phyloP scores from a whole-genome alignment of 2,329 filamentous ascomycete species.

The Fusarium incarnatum region DNA sequence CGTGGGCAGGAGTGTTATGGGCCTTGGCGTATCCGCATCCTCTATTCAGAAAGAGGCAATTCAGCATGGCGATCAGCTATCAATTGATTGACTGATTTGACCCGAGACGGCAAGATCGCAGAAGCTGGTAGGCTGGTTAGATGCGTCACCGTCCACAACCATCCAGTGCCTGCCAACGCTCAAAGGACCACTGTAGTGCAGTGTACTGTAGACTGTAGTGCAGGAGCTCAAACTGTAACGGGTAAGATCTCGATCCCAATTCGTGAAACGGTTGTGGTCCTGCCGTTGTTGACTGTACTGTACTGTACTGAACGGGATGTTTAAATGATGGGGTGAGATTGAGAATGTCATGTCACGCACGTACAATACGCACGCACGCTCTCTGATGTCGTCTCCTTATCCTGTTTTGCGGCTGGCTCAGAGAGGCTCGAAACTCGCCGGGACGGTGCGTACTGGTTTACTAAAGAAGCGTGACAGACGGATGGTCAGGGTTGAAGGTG shows the following conservation, averaged over 20 bases:
- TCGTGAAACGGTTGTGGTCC: slow-evolving; percentile 34
- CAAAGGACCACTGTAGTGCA: slow-evolving; percentile 19
- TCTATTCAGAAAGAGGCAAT: slow-evolving; percentile 31
- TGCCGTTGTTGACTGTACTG: slow-evolving; percentile 4
- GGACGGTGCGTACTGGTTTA: slow-evolving; percentile 26
- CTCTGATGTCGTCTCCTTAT: slow-evolving; percentile 29
- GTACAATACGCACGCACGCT: slow-evolving; percentile 5
- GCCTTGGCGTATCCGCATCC: slow-evolving; percentile 32
- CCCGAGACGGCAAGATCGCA: slow-evolving; percentile 21
- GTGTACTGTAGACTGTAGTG: slow-evolving; percentile 3
- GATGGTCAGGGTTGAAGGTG: slow-evolving; percentile 31
- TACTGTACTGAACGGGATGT: background rate
- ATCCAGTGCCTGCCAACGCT: slow-evolving; percentile 11
- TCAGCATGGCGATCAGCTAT: slow-evolving; percentile 32
- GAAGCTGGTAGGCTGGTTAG: slow-evolving; percentile 14
- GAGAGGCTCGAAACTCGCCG: slow-evolving; percentile 31
- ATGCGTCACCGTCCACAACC: slow-evolving; percentile 25
- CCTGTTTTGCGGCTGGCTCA: slow-evolving; percentile 9
- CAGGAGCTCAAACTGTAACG: slow-evolving; percentile 30
- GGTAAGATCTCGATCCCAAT: slow-evolving; percentile 48
- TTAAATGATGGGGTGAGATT: slow-evolving; percentile 32
- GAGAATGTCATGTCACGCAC: slow-evolving; percentile 22
- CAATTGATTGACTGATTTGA: slow-evolving; percentile 39
- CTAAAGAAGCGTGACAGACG: slow-evolving; percentile 33
- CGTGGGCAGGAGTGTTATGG: slow-evolving; percentile 27